These are phyloP conservation scores for Fistulifera pelliculosa DNA, from an alignment of 108 stramenopile species.

Conservation along the genomic window DNA sequence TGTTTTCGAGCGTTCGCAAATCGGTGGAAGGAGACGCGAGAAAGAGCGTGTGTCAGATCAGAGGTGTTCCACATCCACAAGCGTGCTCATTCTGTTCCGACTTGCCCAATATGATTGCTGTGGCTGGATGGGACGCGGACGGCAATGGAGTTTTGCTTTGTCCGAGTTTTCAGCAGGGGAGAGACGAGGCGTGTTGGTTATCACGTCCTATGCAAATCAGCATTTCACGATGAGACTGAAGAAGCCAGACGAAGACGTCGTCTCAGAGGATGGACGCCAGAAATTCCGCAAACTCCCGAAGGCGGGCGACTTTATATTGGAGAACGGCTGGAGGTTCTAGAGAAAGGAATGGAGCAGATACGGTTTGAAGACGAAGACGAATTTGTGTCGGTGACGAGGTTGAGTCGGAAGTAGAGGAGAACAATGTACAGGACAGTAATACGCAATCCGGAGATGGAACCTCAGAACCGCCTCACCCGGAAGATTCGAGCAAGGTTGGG, in stretches of 20 bases:
- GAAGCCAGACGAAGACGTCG: constrained; percentile 34
- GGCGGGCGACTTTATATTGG: constrained; percentile 41
- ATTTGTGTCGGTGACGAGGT: constrained; percentile 34
- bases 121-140: constrained; percentile 75
- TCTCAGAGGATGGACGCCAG: constrained; percentile 32
- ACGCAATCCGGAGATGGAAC: background rate
- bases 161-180: constrained; percentile 53
- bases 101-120: constrained; percentile 54
- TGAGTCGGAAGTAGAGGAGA: background rate
- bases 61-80: constrained; percentile 68
- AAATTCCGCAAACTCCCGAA: constrained; percentile 16
- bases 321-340: constrained; percentile 24
- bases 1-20: constrained; percentile 16
- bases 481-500: background rate
- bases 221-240: constrained; percentile 39
- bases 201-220: constrained; percentile 35
- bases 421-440: too few relatives aligned
- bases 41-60: constrained; percentile 60
- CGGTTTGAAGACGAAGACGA: constrained; percentile 45
- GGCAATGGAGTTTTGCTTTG: constrained; percentile 78
- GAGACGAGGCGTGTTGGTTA: constrained; percentile 42
- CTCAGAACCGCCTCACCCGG: background rate
- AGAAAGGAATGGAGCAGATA: constrained; percentile 44
- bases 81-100: constrained; percentile 79
- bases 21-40: constrained; percentile 47